These are phyloP conservation scores for Acaromyces ingoldii DNA, from an alignment of 1,284 basidiomycete genomes.

Conservation along the genomic window DNA sequence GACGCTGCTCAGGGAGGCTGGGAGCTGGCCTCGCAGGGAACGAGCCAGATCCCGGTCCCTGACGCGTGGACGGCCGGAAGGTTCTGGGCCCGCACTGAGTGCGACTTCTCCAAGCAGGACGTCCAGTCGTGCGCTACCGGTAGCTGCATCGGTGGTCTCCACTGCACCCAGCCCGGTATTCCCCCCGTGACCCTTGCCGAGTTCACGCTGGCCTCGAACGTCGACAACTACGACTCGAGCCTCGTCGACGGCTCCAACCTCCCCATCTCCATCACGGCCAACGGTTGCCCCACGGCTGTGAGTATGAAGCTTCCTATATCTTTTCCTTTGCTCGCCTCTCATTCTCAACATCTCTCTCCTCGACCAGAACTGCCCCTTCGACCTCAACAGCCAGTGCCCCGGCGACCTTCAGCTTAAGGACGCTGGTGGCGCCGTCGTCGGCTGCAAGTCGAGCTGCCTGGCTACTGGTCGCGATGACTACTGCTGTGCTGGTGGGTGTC, in stretches of 20 bases:
- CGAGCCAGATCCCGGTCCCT: slow-evolving; percentile 8
- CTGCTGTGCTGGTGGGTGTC: too few relatives aligned
- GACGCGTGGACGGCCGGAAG: slow-evolving; percentile 16
- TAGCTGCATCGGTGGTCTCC: slow-evolving; percentile 56
- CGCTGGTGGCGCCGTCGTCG: slow-evolving; percentile 57
- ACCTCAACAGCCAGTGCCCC: slow-evolving; percentile 58
- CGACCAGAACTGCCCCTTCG: slow-evolving; percentile 58
- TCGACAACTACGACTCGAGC: slow-evolving; percentile 57
- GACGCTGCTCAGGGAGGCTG: slow-evolving; percentile 7
- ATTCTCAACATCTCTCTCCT: too few relatives aligned
- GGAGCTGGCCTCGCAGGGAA: background rate
- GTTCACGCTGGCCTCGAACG: slow-evolving; percentile 56
- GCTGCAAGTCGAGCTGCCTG: slow-evolving; percentile 61
- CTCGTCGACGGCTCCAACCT: slow-evolving; percentile 62
- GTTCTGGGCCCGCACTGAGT: slow-evolving; percentile 18
- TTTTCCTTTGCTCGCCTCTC: slow-evolving; percentile 58
- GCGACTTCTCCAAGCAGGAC: slow-evolving; percentile 14
- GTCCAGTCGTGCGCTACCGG: slow-evolving; percentile 12
- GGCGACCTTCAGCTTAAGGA: slow-evolving; percentile 42
- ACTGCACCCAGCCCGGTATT: slow-evolving; percentile 58
- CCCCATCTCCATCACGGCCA: slow-evolving; percentile 57
- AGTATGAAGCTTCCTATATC: too few relatives aligned
- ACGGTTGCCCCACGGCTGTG: background rate
- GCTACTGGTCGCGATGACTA: slow-evolving; percentile 59
- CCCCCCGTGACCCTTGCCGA: slow-evolving; percentile 64